Base-by-base conservation (phyloP, 2,329 filamentous ascomycete genomes). In the Endocalyx cinctus region DNA sequence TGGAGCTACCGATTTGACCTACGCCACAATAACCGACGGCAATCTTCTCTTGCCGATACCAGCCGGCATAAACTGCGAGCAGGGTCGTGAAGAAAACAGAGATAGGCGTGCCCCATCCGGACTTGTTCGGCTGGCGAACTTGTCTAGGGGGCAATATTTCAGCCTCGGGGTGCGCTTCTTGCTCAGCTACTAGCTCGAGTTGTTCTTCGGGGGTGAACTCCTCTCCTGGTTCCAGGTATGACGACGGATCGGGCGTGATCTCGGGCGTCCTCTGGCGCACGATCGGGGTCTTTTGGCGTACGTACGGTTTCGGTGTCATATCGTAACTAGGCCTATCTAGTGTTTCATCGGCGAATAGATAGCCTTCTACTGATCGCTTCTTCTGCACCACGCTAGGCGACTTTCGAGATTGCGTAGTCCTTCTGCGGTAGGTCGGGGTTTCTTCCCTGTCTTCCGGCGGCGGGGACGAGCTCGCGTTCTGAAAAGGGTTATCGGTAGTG, bases 41-140 rank as follows among this genome's bases (percentile, higher is more conserved):
- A n/a, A 95, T 69, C 70, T 97, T 97, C 62, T 98, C 92, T 55
- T 95, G 87, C 30, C 90, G 74, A 67, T 89, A 98, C 76, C 89
- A 92, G 7, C 77, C 77, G 18, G 73, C 83, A 43, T 94, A 87
- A 1, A 82, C 79, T 19, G 74, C 74, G 6, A 92, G 59, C 8
- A 92, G 62, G 0, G 83, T 80, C 14, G 84, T 55, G 4, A 90
- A 57, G 3, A 96, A 68, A 5, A 88, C 76, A 57, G 79, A 78
- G 3, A 90, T 69, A 12, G 87, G 82, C 1, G 77, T 77, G 38
- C 75, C 74, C 19, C 80, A 62, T 16, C 70, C 69, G 7, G 67
- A 58, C 37, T 67, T 43, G 8, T 25, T 42, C 11, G 46, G 67
- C 6, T 59, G 61, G 12, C 47, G 48, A 17, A 51, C 35, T 19